These are phyloP conservation scores for Suillus bovinus DNA, from an alignment of 768 basidiomycete genomes.

Conservation along the genomic window DNA sequence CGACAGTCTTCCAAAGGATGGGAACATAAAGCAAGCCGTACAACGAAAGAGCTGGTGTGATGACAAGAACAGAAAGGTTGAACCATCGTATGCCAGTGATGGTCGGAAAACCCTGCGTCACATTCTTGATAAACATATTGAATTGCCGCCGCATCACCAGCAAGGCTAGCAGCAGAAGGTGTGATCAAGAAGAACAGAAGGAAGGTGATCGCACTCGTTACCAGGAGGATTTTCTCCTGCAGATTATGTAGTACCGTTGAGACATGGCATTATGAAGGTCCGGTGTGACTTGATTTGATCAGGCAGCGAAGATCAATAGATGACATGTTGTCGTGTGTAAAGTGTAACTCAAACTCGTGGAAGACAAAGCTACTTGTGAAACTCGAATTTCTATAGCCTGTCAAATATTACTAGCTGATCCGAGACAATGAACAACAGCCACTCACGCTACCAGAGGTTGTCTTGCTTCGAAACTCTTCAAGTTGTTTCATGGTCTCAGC, in stretches of 20 bases:
- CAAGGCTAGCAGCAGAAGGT: conserved; percentile 3
- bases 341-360: conserved; percentile 5
- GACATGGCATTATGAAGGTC: not conserved
- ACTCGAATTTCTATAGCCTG: not conserved
- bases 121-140: conserved; percentile 12
- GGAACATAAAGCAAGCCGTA: conserved; percentile 62
- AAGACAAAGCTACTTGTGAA: conserved; percentile 6
- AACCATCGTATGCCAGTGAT: conserved; percentile 72
- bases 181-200: conserved; percentile 7
- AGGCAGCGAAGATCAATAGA: not conserved
- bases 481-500: not conserved
- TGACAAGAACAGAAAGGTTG: conserved; percentile 66
- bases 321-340: conserved; percentile 5
- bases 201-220: conserved; percentile 13
- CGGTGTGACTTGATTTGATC: conserved; percentile 7
- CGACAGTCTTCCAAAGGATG: conserved; percentile 49
- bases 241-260: conserved; percentile 7
- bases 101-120: conserved; percentile 41
- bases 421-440: conserved; percentile 1
- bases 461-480: not conserved
- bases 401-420: not conserved
- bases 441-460: conserved; percentile 7
- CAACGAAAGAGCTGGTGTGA: conserved; percentile 69
- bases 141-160: conserved; percentile 15
- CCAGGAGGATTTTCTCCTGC: conserved; percentile 5